Evolutionary conservation across 2,329 filamentous ascomycete species (phyloP).

Genomic region (Hirsutella thompsonii): DNA sequence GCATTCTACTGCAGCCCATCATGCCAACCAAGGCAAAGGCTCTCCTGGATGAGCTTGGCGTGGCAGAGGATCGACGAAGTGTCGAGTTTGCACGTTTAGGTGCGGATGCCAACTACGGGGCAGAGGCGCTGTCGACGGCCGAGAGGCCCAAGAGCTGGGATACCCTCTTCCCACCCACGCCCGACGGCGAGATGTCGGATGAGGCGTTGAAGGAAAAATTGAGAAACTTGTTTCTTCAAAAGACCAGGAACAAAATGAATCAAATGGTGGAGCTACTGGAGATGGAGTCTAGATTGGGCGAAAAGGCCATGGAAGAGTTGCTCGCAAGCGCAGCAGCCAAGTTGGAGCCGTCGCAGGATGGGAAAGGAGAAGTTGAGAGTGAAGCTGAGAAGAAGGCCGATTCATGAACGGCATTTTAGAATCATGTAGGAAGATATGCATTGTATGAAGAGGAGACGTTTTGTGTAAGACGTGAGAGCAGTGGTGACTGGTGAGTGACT

Average conservation of each 20-base stretch:
- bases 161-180: constrained; percentile 37
- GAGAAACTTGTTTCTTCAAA: constrained; percentile 6
- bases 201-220: constrained; percentile 9
- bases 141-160: constrained; percentile 23
- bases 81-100: constrained; percentile 50
- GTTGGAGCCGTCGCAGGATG: too few species aligned
- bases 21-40: constrained; percentile 68
- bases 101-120: constrained; percentile 59
- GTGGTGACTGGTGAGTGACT: too few species aligned
- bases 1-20: constrained; percentile 80
- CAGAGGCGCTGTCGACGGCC: constrained; percentile 12
- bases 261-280: constrained; percentile 14
- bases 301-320: constrained; percentile 9
- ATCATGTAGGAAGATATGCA: too few species aligned
- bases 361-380: too few species aligned
- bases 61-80: constrained; percentile 46
- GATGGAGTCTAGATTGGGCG: constrained; percentile 15
- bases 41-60: constrained; percentile 67
- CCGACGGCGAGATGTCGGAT: constrained; percentile 12
- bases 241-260: constrained; percentile 14
- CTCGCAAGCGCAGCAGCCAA: constrained; percentile 6
- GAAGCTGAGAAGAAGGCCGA: too few species aligned
- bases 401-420: too few species aligned
- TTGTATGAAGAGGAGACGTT: too few species aligned
- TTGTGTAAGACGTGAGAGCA: too few species aligned